Evolutionary conservation across 2,329 filamentous ascomycete species (phyloP).

Genomic region (Ceratocystis lukuohia): DNA sequence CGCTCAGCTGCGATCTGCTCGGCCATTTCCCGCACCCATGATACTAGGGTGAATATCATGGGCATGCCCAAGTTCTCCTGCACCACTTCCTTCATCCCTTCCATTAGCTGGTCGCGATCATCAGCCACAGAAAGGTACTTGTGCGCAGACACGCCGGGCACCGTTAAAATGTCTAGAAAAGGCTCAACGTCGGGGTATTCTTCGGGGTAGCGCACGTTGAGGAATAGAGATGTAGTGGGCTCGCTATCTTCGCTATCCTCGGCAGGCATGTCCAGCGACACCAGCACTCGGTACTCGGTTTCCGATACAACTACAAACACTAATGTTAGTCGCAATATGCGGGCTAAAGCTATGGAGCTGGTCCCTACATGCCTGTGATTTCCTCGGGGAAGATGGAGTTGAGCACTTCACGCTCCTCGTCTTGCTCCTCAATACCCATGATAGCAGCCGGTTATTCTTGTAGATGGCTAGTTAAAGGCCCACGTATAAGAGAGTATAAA

Average conservation of each 20-base stretch:
- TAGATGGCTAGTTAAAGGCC: neutral
- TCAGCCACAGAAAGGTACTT: conserved; percentile 64
- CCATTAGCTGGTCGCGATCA: conserved; percentile 63
- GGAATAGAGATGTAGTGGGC: conserved; percentile 52
- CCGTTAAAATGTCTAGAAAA: conserved; percentile 61
- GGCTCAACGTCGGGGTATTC: conserved; percentile 83
- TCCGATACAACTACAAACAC: conserved; percentile 63
- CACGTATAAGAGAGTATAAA: neutral
- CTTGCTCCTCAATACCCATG: conserved; percentile 73
- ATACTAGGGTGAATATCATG: conserved; percentile 89
- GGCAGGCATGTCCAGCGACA: conserved; percentile 65
- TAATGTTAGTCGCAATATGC: neutral
- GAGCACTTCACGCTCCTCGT: conserved; percentile 92
- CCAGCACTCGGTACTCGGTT: conserved; percentile 72
- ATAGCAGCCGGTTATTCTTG: neutral
- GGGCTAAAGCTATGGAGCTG: neutral
- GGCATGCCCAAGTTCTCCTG: conserved; percentile 93
- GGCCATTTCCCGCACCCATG: conserved; percentile 77
- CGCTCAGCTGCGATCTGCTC: conserved; percentile 70
- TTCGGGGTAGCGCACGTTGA: conserved; percentile 81
- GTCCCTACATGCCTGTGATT: conserved; percentile 56
- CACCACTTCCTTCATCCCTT: conserved; percentile 57
- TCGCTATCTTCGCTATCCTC: conserved; percentile 47
- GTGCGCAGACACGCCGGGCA: conserved; percentile 55
- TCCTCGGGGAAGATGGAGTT: conserved; percentile 97